Conservation (phyloP, 306 rosid genomes). For the Elaeagnus macrophylla region DNA sequence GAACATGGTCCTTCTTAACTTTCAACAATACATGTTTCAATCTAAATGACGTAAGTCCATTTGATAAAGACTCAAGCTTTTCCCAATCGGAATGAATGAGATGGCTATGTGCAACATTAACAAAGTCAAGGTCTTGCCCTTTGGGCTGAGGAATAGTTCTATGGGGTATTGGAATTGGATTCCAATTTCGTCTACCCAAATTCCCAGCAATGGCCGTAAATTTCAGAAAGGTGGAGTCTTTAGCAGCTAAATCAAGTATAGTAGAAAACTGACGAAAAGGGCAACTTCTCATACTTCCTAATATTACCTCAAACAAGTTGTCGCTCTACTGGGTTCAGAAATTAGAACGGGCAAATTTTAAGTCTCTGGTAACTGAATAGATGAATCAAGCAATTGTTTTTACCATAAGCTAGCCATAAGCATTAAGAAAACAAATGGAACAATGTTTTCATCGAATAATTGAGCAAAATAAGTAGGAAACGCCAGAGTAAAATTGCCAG, state of each 20-base stretch:
- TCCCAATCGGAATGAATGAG: slow-evolving; percentile 71
- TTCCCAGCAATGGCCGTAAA: slow-evolving; percentile 1
- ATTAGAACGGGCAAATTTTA: no score
- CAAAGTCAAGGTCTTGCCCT: slow-evolving; percentile 75
- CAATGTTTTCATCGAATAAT: no score
- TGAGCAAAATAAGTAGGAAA: no score
- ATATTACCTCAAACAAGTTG: background rate
- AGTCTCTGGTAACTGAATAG: no score
- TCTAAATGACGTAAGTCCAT: slow-evolving; percentile 47
- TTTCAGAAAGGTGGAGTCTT: no score
- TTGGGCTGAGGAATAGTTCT: slow-evolving; percentile 50
- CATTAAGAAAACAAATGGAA: no score
- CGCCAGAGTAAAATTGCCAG: no score
- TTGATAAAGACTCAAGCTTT: slow-evolving; percentile 39
- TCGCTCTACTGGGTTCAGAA: no score
- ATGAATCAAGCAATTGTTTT: no score
- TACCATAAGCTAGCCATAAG: no score
- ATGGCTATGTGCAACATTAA: slow-evolving; percentile 61
- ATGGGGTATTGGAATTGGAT: slow-evolving; percentile 54
- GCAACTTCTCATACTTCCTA: slow-evolving; percentile 8
- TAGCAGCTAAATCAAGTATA: slow-evolving; percentile 8
- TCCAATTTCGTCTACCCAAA: slow-evolving; percentile 16
- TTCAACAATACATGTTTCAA: slow-evolving; percentile 52
- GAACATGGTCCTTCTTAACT: slow-evolving; percentile 52
- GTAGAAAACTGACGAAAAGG: slow-evolving; percentile 34